Evolutionary conservation across 2,329 filamentous ascomycete genomes (phyloP), one percentile per base, ranked within the genome.

Genomic region (Nemania diffusa): DNA sequence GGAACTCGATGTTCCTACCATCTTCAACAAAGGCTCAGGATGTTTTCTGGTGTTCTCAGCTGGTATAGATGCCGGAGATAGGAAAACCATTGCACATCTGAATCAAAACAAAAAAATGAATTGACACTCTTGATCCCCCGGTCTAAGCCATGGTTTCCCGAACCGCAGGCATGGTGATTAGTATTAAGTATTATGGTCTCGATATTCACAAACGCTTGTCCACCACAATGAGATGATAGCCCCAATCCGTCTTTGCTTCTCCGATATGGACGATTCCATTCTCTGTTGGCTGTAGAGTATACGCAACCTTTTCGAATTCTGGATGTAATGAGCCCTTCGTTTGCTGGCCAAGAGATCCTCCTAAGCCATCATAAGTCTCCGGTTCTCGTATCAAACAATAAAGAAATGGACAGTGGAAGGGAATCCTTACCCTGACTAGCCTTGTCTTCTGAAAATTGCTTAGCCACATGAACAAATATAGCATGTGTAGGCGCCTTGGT

Each of bases 171-270:
- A 20, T 61, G 59, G 26, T 44, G 34, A 59, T 46, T 20, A 27
- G 50, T 27, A 26, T 34, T 2, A 17, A 59, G 27, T 26, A 50
- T 53, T 26, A 57, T 48, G 42, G 42, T 44, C 44, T 3, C n/a
- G 17, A 46, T 22, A 11, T 37, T 77, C 66, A 87, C 77, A 86
- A 86, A 72, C 85, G 81, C 56, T 84, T 86, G 73, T 88, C 86
- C 5, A 94, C 91, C 89, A 94, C 93, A 71, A 94, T 88, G 70
- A 94, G 88, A 78, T 94, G 92, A 81, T 94, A 94, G 0, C 92
- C 92, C 79, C 92, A 90, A 0, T 82, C 84, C 1, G 92, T 94
- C 83, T 92, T 93, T 24, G 85, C 89, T 81, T 93, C 90, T 1
- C 83, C 91, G 20, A 74, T 71, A 75, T 87, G 85, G 75, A 89